These are phyloP conservation scores for Diplogelasinospora grovesii DNA, from an alignment of 495 filamentous ascomycete species.

Conservation along the genomic window DNA sequence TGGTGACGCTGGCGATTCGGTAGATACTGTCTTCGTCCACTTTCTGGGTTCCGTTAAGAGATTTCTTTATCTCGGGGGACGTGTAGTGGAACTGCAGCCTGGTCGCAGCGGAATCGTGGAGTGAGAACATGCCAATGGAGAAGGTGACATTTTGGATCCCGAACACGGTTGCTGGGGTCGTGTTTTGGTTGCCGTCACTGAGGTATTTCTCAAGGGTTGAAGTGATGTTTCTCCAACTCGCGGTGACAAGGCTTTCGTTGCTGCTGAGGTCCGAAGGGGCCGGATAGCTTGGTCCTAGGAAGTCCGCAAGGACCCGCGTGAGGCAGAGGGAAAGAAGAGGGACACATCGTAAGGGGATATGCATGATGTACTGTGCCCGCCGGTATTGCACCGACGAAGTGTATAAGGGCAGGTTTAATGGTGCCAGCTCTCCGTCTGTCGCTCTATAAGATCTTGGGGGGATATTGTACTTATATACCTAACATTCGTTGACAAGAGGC, in stretches of 20 bases:
- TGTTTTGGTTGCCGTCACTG: background rate
- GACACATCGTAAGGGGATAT: conserved; percentile 1
- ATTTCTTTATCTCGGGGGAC: conserved; percentile 17
- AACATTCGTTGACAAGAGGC: no score
- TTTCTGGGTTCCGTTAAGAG: conserved; percentile 24
- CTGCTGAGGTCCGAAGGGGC: conserved; percentile 32
- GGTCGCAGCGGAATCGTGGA: conserved; percentile 28
- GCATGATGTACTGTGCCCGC: conserved; percentile 6
- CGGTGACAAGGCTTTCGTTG: conserved; percentile 27
- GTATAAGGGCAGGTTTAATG: background rate
- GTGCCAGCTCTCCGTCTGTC: no score
- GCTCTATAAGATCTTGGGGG: background rate
- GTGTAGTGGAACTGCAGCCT: conserved; percentile 35
- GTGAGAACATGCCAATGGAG: conserved; percentile 47
- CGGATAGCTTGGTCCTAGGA: conserved; percentile 30
- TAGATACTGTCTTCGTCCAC: conserved; percentile 42
- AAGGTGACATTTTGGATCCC: conserved; percentile 32
- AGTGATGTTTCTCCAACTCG: conserved; percentile 37
- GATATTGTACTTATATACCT: background rate
- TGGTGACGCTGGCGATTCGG: conserved; percentile 39
- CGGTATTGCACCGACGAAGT: no score
- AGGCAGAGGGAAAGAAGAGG: conserved; percentile 1
- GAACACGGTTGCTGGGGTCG: background rate
- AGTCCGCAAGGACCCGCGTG: conserved; percentile 23
- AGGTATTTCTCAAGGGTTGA: conserved; percentile 21